These are phyloP conservation scores for Rhizopus stolonifer DNA, from an alignment of 371 early-diverging fungal species.

Conservation along the genomic window DNA sequence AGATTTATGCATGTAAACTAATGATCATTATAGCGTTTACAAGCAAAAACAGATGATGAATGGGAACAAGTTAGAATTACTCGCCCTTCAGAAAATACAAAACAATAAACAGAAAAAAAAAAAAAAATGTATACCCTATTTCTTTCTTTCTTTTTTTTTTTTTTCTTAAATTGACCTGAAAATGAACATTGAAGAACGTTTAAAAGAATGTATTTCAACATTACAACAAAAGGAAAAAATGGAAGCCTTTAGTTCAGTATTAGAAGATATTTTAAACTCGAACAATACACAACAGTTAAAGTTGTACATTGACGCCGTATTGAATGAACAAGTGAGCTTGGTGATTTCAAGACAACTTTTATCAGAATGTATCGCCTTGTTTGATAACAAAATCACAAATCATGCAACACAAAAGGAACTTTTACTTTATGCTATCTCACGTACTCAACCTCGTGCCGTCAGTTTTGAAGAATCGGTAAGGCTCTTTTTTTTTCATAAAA, in stretches of 20 bases:
- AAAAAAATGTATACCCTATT: not conserved
- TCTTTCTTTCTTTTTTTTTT: not conserved
- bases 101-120: not conserved
- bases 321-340: slow-evolving; percentile 74
- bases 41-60: slow-evolving; percentile 50
- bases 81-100: slow-evolving; percentile 39
- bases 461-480: slow-evolving; percentile 86
- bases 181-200: slow-evolving; percentile 33
- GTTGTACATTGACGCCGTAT: slow-evolving; percentile 58
- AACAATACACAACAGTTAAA: slow-evolving; percentile 30
- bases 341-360: slow-evolving; percentile 76
- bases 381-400: slow-evolving; percentile 38
- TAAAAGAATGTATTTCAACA: slow-evolving; percentile 29
- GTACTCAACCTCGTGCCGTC: slow-evolving; percentile 69
- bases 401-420: slow-evolving; percentile 51
- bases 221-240: slow-evolving; percentile 46
- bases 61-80: slow-evolving; percentile 53
- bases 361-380: slow-evolving; percentile 55
- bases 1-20: not conserved
- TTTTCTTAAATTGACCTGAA: not conserved
- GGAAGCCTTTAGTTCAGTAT: slow-evolving; percentile 34
- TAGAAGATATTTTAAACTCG: slow-evolving; percentile 29
- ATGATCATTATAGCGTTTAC: slow-evolving; percentile 36
- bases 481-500: not conserved
- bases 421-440: slow-evolving; percentile 56